phyloP scores from a whole-genome alignment of 192 early-diverging fungal genomes.

The Globomyces pollinis-pini region DNA sequence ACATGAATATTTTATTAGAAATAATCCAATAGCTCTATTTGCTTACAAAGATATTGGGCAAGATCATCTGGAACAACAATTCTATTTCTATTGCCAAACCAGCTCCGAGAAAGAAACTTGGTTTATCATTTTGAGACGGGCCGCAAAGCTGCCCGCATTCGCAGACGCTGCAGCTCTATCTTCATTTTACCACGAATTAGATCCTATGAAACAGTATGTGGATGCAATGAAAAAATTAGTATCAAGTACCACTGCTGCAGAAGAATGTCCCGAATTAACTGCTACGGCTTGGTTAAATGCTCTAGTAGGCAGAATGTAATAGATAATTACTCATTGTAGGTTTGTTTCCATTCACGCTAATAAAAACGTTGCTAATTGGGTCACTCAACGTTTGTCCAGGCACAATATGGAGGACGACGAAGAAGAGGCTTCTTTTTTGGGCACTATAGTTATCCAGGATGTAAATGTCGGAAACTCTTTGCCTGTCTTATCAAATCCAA shows the following conservation, averaged over 20 bases:
- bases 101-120: slow-evolving; percentile 80
- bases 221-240: slow-evolving; percentile 33
- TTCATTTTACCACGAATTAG: slow-evolving; percentile 23
- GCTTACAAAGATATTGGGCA: neutral
- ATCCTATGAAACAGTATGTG: slow-evolving; percentile 20
- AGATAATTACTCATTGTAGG: neutral
- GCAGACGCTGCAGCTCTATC: slow-evolving; percentile 28
- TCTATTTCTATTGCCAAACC: slow-evolving; percentile 31
- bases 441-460: slow-evolving; percentile 69
- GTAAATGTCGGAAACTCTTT: slow-evolving; percentile 70
- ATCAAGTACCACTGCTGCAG: slow-evolving; percentile 12
- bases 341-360: slow-evolving; percentile 59
- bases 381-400: slow-evolving; percentile 28
- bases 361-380: slow-evolving; percentile 27
- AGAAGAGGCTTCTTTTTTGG: slow-evolving; percentile 61
- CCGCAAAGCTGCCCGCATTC: slow-evolving; percentile 32
- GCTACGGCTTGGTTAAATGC: slow-evolving; percentile 78
- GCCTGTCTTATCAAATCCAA: slow-evolving; percentile 69
- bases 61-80: neutral
- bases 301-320: slow-evolving; percentile 61
- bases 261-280: slow-evolving; percentile 21
- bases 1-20: slow-evolving; percentile 30
- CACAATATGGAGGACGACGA: slow-evolving; percentile 45
- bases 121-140: slow-evolving; percentile 74
- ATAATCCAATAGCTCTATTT: slow-evolving; percentile 24